Evolutionary conservation across 441 rosid species (phyloP).

Genomic region (Sinapis alba): DNA sequence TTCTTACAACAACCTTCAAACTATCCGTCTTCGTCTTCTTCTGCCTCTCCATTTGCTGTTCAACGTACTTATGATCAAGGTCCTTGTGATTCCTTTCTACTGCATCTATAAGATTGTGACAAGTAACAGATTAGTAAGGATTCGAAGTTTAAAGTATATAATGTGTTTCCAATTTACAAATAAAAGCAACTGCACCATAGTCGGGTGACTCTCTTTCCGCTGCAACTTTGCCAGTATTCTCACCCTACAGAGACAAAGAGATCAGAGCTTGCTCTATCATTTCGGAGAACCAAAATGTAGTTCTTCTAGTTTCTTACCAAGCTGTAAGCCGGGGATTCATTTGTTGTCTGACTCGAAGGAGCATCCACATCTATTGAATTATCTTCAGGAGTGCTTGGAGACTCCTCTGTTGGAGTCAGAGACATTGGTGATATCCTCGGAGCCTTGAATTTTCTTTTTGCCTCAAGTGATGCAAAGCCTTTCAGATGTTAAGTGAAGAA

Average conservation of each 20-base stretch:
- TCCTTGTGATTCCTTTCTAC: slow-evolving; percentile 40
- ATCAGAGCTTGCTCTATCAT: slow-evolving; percentile 15
- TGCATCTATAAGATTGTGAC: slow-evolving; percentile 36
- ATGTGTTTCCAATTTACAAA: neutral
- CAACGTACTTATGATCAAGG: slow-evolving; percentile 38
- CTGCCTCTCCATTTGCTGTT: slow-evolving; percentile 40
- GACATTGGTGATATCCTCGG: slow-evolving; percentile 62
- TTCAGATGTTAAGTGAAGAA: slow-evolving; percentile 47
- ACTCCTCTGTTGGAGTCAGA: slow-evolving; percentile 44
- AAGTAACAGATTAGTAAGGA: slow-evolving; percentile 21
- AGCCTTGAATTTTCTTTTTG: slow-evolving; percentile 78
- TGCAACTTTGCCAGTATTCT: slow-evolving; percentile 41
- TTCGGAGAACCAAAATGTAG: slow-evolving; percentile 13
- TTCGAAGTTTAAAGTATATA: slow-evolving; percentile 9
- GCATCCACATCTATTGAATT: slow-evolving; percentile 36
- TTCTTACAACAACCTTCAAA: slow-evolving; percentile 49
- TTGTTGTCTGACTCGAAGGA: slow-evolving; percentile 39
- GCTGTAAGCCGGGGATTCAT: slow-evolving; percentile 30
- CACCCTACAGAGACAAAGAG: slow-evolving; percentile 47
- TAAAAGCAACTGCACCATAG: slow-evolving; percentile 47
- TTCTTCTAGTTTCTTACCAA: slow-evolving; percentile 43
- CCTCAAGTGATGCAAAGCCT: slow-evolving; percentile 93
- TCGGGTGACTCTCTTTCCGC: slow-evolving; percentile 42
- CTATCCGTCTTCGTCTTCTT: slow-evolving; percentile 35
- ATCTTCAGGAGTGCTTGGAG: slow-evolving; percentile 44